phyloP scores from a whole-genome alignment of 805 yeast species.

The Candida maris region DNA sequence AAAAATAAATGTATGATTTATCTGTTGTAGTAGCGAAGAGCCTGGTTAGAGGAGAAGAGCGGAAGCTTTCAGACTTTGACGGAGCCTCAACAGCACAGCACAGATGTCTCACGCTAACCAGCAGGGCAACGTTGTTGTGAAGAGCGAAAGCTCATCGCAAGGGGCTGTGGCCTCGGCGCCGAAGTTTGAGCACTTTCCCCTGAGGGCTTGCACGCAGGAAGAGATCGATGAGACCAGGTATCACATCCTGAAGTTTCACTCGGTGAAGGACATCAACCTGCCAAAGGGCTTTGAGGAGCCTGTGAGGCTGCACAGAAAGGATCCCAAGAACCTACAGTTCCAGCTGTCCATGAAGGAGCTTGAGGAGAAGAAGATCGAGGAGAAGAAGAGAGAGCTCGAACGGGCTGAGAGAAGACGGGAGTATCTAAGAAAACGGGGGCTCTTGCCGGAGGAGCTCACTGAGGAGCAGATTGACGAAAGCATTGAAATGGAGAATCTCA shows the following conservation, averaged over 20 bases:
- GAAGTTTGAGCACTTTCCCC: constrained; percentile 44
- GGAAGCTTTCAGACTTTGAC: too few relatives aligned
- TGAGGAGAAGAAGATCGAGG: constrained; percentile 55
- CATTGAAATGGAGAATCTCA: constrained; percentile 26
- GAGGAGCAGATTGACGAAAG: constrained; percentile 28
- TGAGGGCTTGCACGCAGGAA: constrained; percentile 68
- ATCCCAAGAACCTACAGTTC: constrained; percentile 86
- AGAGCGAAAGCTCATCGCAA: background rate
- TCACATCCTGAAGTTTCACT: constrained; percentile 79
- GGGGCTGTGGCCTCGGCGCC: constrained; percentile 7
- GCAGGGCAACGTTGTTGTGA: constrained; percentile 1
- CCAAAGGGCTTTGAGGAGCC: constrained; percentile 71
- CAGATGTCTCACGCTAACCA: constrained; percentile 7
- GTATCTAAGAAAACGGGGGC: constrained; percentile 18
- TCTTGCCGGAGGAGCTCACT: constrained; percentile 16
- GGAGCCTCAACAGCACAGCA: background rate
- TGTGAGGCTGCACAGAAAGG: constrained; percentile 85
- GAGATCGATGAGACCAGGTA: constrained; percentile 72
- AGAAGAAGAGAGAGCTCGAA: constrained; percentile 38
- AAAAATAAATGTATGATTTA: too few relatives aligned
- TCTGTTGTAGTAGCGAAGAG: too few relatives aligned
- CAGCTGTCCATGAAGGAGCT: constrained; percentile 76
- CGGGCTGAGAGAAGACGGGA: constrained; percentile 39
- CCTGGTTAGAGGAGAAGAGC: too few relatives aligned
- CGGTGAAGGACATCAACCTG: constrained; percentile 70